Conservation (phyloP, 352 stramenopile genomes). For the Phytophthora rubi region DNA sequence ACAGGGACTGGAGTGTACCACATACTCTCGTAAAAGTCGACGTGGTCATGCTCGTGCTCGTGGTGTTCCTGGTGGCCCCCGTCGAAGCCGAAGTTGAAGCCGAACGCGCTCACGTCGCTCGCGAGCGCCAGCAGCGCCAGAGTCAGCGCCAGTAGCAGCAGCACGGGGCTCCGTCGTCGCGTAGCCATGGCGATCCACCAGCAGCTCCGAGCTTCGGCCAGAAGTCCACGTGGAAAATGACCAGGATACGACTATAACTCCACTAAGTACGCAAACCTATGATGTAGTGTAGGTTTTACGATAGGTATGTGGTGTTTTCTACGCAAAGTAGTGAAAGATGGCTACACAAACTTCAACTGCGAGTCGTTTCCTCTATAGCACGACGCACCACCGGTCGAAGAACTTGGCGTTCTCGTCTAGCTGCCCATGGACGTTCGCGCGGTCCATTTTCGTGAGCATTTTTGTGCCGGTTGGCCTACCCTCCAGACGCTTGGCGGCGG, state of each 20-base stretch:
- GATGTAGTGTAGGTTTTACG: conserved; percentile 5
- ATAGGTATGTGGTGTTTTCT: conserved; percentile 1
- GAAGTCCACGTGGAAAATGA: conserved; percentile 38
- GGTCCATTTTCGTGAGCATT: conserved; percentile 48
- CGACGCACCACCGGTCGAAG: conserved; percentile 74
- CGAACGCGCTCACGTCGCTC: conserved; percentile 44
- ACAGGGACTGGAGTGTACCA: not conserved
- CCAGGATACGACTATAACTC: conserved; percentile 12
- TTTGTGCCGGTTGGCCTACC: conserved; percentile 57
- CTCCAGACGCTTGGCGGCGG: conserved; percentile 44
- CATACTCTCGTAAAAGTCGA: conserved; percentile 82
- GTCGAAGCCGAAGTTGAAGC: conserved; percentile 61
- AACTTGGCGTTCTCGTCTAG: conserved; percentile 67
- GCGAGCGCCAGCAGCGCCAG: conserved; percentile 42
- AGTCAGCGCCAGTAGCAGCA: conserved; percentile 36
- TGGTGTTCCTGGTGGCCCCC: conserved; percentile 56
- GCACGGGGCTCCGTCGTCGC: conserved; percentile 33
- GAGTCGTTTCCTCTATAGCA: conserved; percentile 44
- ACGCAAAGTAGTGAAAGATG: conserved; percentile 1
- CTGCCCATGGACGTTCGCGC: conserved; percentile 62
- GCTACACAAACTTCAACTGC: conserved; percentile 16
- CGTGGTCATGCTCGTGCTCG: conserved; percentile 57
- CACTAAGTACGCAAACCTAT: not conserved
- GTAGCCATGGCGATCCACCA: conserved; percentile 28
- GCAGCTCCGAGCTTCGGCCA: conserved; percentile 3